Base-by-base conservation (phyloP, 352 stramenopile species). In the Globisporangium carolinianum region DNA sequence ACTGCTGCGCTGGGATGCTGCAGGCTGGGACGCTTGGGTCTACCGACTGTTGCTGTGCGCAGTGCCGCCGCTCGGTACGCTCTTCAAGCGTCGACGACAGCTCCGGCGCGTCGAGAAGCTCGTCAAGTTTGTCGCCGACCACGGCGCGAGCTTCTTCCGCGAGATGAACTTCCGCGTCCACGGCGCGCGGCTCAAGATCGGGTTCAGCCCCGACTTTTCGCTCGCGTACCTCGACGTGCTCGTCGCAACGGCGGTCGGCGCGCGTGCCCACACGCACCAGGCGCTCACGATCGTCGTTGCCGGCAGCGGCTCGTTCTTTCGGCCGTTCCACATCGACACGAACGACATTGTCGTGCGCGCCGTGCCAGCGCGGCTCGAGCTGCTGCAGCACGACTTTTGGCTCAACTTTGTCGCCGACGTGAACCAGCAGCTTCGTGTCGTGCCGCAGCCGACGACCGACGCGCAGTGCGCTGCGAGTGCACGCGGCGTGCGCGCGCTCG, bases 121-220 rank as follows among this genome's bases (percentile, higher is more conserved):
- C 6, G 73, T 73, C 1, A 84, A 89, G 60, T 89, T 80, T 54
- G 71, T 91, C 39, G 69, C 67, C 38, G 69, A 86, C 12, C 85
- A 84, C 55, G 79, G 80, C 14, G 76, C 74, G 6, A 74, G 85
- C 15, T 92, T 94, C 53, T 90, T 91, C 43, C 82, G 85, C 41
- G 83, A 92, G 57, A 76, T 91, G 47, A 87, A 87, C 55, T 87
- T 91, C 57, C 80, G 83, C 14, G 75, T 84, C 17, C 80, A 91
- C 57, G 78, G 81, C 15, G 84, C 77, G 38, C 73, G 87, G 53
- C 68, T 91, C 15, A 91, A 93, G 53, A 67, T 94, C 55, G 85
- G 85, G 8, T 93, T 92, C 69, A 94, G 83, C 48, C 61, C 82
- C 12, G 85, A 94, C 62, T 91, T 93, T 61, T 92, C 81, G 6